Evolutionary conservation across 2,329 filamentous ascomycete genomes (phyloP).

Genomic region (Lecanicillium sp.): DNA sequence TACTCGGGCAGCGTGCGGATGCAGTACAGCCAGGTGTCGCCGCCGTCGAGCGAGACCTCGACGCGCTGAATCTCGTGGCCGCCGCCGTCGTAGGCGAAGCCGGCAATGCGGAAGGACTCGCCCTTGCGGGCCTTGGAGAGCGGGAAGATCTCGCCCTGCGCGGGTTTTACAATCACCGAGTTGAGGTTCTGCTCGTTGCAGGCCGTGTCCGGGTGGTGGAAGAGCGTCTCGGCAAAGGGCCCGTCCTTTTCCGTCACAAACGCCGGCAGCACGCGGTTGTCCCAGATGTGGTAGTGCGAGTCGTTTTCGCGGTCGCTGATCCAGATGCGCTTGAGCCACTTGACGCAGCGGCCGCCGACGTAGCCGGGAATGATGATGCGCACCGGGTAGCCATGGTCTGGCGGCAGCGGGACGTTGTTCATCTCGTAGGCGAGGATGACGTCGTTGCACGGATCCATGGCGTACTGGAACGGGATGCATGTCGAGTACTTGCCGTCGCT

Average conservation of each 20-base stretch:
- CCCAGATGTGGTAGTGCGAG: slow-evolving; percentile 38
- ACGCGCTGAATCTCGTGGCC: slow-evolving; percentile 42
- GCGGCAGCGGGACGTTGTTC: slow-evolving; percentile 36
- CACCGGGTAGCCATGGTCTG: slow-evolving; percentile 43
- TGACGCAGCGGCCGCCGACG: slow-evolving; percentile 41
- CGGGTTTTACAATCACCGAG: slow-evolving; percentile 35
- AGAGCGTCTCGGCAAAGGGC: slow-evolving; percentile 36
- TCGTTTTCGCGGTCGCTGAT: slow-evolving; percentile 41
- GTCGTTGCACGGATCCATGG: slow-evolving; percentile 38
- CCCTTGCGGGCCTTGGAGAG: slow-evolving; percentile 26
- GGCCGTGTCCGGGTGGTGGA: slow-evolving; percentile 35
- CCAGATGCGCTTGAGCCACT: slow-evolving; percentile 44
- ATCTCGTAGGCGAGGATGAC: slow-evolving; percentile 40
- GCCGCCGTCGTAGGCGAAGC: slow-evolving; percentile 45
- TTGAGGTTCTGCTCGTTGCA: slow-evolving; percentile 42
- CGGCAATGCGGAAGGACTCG: slow-evolving; percentile 34
- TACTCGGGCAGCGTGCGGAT: slow-evolving; percentile 33
- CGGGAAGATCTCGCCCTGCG: slow-evolving; percentile 33
- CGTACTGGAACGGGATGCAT: slow-evolving; percentile 38
- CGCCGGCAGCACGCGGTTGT: slow-evolving; percentile 37
- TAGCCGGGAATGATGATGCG: slow-evolving; percentile 39
- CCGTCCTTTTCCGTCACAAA: slow-evolving; percentile 41
- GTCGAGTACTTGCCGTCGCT: slow-evolving; percentile 41
- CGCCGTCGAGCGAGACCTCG: slow-evolving; percentile 24
- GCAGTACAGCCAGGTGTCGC: slow-evolving; percentile 32